These are phyloP conservation scores for Elongisporangium anandrum DNA, from an alignment of 352 stramenopile species.

Conservation along the genomic window DNA sequence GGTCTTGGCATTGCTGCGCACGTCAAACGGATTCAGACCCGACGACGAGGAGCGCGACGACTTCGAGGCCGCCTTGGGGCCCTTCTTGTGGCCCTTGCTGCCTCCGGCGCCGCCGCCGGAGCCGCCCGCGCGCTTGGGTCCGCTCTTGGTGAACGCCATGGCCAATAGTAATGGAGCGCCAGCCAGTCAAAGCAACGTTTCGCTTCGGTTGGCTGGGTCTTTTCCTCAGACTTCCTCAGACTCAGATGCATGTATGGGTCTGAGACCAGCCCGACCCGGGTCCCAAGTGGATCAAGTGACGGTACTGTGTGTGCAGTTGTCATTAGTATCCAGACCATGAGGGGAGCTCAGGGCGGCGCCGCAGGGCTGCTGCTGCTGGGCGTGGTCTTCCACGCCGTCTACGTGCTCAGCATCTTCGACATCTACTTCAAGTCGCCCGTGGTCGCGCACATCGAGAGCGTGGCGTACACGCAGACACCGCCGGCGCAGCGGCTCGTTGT, in stretches of 20 bases:
- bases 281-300: not conserved
- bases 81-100: conserved; percentile 6
- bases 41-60: conserved; percentile 3
- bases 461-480: conserved; percentile 28
- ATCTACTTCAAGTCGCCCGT: conserved; percentile 89
- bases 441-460: conserved; percentile 57
- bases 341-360: conserved; percentile 2
- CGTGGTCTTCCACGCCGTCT: conserved; percentile 75
- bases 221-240: not conserved
- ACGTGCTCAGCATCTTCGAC: conserved; percentile 89
- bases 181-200: not conserved
- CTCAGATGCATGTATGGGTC: not conserved
- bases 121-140: not conserved
- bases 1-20: conserved; percentile 76
- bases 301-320: too few relatives aligned
- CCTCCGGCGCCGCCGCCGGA: conserved; percentile 1
- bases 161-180: not conserved
- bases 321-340: not conserved
- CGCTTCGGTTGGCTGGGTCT: not conserved
- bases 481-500: conserved; percentile 69
- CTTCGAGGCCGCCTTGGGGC: conserved; percentile 13
- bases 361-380: conserved; percentile 54
- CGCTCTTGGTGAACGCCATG: not conserved
- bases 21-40: conserved; percentile 88
- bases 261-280: not conserved